Conservation (phyloP, 805 yeast genomes). For the Myxozyma monticola region DNA sequence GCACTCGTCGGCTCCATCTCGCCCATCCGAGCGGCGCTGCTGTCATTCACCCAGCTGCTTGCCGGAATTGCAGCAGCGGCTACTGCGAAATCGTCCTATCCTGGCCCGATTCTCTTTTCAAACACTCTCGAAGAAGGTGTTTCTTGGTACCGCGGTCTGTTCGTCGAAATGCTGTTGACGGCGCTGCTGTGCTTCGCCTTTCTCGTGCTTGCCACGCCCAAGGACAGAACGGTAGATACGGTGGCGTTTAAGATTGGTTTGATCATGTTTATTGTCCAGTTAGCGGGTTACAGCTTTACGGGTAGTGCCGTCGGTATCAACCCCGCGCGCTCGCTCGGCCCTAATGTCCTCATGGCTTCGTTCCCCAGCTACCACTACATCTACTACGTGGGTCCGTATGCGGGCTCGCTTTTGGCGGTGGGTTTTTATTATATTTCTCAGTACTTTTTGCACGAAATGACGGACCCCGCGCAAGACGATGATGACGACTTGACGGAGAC, state of each 20-base stretch:
- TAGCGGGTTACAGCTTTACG: slow-evolving; percentile 76
- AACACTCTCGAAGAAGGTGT: slow-evolving; percentile 71
- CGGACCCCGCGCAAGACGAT: slow-evolving; percentile 70
- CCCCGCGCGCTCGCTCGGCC: slow-evolving; percentile 89
- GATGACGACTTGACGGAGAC: slow-evolving; percentile 37
- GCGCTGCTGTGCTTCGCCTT: slow-evolving; percentile 72
- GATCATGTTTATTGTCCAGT: slow-evolving; percentile 76
- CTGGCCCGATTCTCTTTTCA: slow-evolving; percentile 71
- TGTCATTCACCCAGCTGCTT: slow-evolving; percentile 66
- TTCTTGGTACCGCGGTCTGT: slow-evolving; percentile 72
- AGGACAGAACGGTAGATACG: slow-evolving; percentile 68
- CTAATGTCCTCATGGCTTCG: slow-evolving; percentile 65
- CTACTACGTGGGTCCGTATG: slow-evolving; percentile 85
- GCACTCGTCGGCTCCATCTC: slow-evolving; percentile 72
- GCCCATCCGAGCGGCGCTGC: slow-evolving; percentile 65
- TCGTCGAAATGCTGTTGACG: slow-evolving; percentile 81
- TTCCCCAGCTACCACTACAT: slow-evolving; percentile 90
- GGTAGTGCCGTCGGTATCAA: slow-evolving; percentile 93
- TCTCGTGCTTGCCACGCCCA: slow-evolving; percentile 79
- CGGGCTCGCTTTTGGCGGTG: slow-evolving; percentile 68
- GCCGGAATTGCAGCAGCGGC: slow-evolving; percentile 94
- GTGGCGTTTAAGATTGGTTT: slow-evolving; percentile 85
- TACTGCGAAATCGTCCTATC: slow-evolving; percentile 81
- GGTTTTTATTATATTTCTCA: slow-evolving; percentile 67
- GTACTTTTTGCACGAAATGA: slow-evolving; percentile 63